Base-by-base conservation (phyloP, 1,139 yeast species). In the Barnettozyma hawaiiensis region DNA sequence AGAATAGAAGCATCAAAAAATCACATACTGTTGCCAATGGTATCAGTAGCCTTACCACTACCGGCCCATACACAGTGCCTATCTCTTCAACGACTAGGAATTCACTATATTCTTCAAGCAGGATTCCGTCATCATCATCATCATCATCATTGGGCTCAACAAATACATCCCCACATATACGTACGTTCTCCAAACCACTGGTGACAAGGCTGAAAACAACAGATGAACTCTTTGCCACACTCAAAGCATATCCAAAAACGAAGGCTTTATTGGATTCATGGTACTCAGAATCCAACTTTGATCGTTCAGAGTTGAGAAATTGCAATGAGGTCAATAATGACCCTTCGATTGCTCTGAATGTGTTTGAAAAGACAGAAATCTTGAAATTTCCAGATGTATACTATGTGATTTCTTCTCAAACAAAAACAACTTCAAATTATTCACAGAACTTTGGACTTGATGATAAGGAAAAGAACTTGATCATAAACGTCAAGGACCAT, bases 401-500 rank as follows among this genome's bases (percentile, higher is more conserved):
- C 51, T 77, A 50, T 31, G 12, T 51, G 61, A 52, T 51, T 3
- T 35, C 43, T 15, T 34, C 40, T 12, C 46, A 46, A 3, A 31
- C 27, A 4, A 20, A 19, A 8, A 15, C 36, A 3, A 32, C 20
- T 9, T 43, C 48, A 7, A 39, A 47, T 27, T 44, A 41, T 23
- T 28, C 37, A 9, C 40, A 60, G 58, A 44, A 84, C 81, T 60
- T 77, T 63, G 94, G 90, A 0, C 85, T 81, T 59, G 95, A 85
- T 59, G 94, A 85, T 58, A 61, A 62, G 3, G 65, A 73, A 11
- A 85, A 87, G 3, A 85, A 85, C 55, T 81, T 84, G 52, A 66
- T 69, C 7, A 67, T 78, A 1, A 58, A 68, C 1, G 62, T 66
- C 1, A 76, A 82, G 5, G 96, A 86, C 55, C 96, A 87, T 53